Evolutionary conservation across 257 asterid species (phyloP).

Genomic region (Orobanche coerulescens): DNA sequence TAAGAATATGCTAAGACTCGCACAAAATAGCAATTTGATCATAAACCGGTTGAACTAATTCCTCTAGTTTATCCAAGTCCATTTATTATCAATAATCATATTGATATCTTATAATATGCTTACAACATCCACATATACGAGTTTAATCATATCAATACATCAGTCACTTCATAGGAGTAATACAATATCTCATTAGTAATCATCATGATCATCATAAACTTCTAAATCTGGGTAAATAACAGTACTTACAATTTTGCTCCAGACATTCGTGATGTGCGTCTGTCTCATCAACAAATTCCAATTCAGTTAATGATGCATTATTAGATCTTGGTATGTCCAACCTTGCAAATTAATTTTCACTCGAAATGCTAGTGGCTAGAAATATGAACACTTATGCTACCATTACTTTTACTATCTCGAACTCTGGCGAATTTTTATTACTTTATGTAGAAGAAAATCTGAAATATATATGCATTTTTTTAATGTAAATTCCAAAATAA

Average conservation of each 20-base stretch:
- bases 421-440: not conserved
- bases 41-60: too few species aligned
- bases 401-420: slow-evolving; percentile 4
- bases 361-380: not conserved
- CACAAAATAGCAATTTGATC: too few species aligned
- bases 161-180: not conserved
- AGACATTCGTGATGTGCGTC: not conserved
- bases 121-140: slow-evolving; percentile 7
- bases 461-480: too few species aligned
- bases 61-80: too few species aligned
- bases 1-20: too few species aligned
- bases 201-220: not conserved
- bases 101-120: too few species aligned
- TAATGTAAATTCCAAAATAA: too few species aligned
- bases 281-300: slow-evolving; percentile 11
- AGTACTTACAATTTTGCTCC: not conserved
- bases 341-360: not conserved
- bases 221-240: not conserved
- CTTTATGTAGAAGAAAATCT: too few species aligned
- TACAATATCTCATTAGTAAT: not conserved
- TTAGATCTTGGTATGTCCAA: slow-evolving; percentile 2
- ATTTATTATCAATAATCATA: too few species aligned
- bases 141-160: slow-evolving; percentile 5
- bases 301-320: not conserved
- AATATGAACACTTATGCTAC: not conserved